Evolutionary conservation across 768 basidiomycete species (phyloP), one percentile per base, ranked within the genome.

Genomic region (Kwoniella newhampshirensis): DNA sequence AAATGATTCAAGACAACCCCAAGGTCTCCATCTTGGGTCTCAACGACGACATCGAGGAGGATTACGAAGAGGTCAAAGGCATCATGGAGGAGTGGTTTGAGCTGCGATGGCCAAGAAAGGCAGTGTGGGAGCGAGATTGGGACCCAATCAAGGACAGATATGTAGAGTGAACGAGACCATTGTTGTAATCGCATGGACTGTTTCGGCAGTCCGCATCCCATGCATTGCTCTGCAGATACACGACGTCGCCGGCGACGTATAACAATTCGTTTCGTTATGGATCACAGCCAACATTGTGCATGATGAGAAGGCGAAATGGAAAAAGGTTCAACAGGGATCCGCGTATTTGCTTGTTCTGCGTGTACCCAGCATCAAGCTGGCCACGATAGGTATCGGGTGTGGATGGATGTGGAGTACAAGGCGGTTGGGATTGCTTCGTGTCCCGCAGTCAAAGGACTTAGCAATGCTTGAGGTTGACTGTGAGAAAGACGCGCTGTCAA

Each of bases 41-140:
- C 40, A 75, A 75, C 51, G 74, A 73, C 51, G 69, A 75, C 52
- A 75, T 75, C 35, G 64, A 63, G 13, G 36, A 60, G 26, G 64
- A 65, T 12, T 76, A 74, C 49, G 71, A 68, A 9, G 45, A 48
- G 17, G 64, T 62, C 7, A 53, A 55, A 26, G 48, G 32, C 6
- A 59, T 66, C 18, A 67, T 71, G 66, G 48, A 47, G 26, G 56
- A 46, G 1, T 71, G 68, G 70, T 69, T 64, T 37, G 64, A 63
- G 37, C 48, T 46, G 48, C 55, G 68, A 37, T 67, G 66, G 70
- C 70, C 68, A 15, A 55, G 42, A 37, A 67, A 64, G 42, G 63
- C 65, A 15, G 66, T 64, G 4, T 70, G 68, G 68, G 68, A 70
- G 54, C 44, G 62, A 36, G 64, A 37, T 30, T 67, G 66, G 66